A percentile compares a stretch with the other conserved stretches of the same genome.
Conservation (phyloP, 2,329 filamentous ascomycete genomes). For the Gnomoniopsis sp. region DNA sequence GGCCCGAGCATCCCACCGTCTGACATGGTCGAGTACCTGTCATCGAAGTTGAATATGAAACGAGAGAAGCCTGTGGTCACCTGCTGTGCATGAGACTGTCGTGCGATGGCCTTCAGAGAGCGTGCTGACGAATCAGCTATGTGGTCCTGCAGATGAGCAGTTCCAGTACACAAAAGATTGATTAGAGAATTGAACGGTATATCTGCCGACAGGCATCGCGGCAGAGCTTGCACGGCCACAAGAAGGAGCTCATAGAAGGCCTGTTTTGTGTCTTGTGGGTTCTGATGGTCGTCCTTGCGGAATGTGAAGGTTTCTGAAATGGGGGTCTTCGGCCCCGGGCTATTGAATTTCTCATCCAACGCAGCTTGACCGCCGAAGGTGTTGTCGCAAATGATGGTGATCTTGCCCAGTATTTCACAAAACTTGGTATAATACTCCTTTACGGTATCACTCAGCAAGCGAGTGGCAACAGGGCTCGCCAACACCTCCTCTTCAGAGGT, state of each 20-base stretch:
- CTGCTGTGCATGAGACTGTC: constrained; percentile 88
- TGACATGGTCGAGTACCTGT: constrained; percentile 95
- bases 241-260: constrained; percentile 94
- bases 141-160: constrained; percentile 87
- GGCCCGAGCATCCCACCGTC: constrained; percentile 95
- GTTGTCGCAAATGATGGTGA: constrained; percentile 94
- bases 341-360: constrained; percentile 89
- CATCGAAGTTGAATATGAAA: constrained; percentile 99
- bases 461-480: constrained; percentile 61
- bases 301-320: constrained; percentile 95
- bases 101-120: constrained; percentile 91
- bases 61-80: constrained; percentile 95
- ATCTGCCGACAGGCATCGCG: constrained; percentile 85
- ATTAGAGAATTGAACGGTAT: constrained; percentile 92
- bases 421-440: constrained; percentile 87
- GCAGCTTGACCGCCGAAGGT: constrained; percentile 95
- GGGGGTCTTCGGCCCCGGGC: constrained; percentile 86
- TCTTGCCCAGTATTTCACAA: constrained; percentile 91
- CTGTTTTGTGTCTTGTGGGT: constrained; percentile 77
- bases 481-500: constrained; percentile 57
- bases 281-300: constrained; percentile 74
- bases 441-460: constrained; percentile 68
- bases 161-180: constrained; percentile 92
- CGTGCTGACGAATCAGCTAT: constrained; percentile 91
- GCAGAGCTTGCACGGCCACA: constrained; percentile 90